Conservation (phyloP, 352 stramenopile genomes). For the Vaucheria bursata region DNA sequence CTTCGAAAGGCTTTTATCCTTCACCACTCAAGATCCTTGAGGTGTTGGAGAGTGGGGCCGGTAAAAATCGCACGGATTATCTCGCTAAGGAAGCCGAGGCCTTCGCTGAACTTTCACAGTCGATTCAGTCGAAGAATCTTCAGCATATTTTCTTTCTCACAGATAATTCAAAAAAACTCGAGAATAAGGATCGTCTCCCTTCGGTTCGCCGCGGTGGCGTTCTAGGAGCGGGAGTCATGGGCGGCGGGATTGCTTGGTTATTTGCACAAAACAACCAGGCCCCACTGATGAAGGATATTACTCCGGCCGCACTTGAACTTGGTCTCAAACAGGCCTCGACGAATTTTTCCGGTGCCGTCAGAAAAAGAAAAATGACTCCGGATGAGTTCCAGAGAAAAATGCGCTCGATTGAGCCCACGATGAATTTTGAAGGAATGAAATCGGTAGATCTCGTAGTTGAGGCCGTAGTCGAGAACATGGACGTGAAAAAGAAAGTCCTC, state of each 20-base stretch:
- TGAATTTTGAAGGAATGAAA: not conserved
- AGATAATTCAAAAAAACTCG: slow-evolving; percentile 4
- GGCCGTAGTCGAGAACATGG: not conserved
- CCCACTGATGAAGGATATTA: not conserved
- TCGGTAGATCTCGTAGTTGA: not conserved
- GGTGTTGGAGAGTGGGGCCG: not conserved
- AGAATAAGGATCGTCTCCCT: not conserved
- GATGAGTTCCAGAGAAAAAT: not conserved
- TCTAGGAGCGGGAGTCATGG: not conserved
- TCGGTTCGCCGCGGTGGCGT: not conserved
- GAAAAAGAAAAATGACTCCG: not conserved
- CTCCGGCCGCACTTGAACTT: not conserved
- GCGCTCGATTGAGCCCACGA: not conserved
- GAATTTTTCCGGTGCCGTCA: not conserved
- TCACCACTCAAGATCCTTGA: not conserved
- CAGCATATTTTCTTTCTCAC: not conserved
- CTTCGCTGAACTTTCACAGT: not conserved
- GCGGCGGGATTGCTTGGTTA: not conserved
- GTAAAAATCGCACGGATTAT: not conserved
- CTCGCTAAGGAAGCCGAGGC: not conserved
- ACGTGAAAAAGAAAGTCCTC: slow-evolving; percentile 1
- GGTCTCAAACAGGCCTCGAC: not conserved
- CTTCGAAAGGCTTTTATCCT: not conserved
- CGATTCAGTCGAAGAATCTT: not conserved
- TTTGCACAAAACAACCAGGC: not conserved